Percentiles rank a stretch among this genome's conserved stretches.
These are phyloP conservation scores for Trichoderma simmonsii DNA, from an alignment of 2,329 filamentous ascomycete species.

Conservation along the genomic window DNA sequence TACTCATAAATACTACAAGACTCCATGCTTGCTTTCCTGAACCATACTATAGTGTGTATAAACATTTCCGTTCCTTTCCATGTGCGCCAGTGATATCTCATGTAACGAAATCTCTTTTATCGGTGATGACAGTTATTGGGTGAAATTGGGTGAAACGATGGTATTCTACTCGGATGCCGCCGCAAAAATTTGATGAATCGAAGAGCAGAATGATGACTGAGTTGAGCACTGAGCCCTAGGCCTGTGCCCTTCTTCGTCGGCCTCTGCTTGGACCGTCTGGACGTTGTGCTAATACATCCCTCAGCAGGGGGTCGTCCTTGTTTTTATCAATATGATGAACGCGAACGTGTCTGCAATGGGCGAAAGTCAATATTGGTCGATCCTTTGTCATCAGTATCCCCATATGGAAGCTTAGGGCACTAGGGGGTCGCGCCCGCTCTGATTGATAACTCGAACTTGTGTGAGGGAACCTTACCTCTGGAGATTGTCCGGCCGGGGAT, in stretches of 20 bases:
- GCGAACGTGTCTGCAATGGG: conserved; percentile 70
- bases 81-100: conserved; percentile 12
- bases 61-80: not conserved
- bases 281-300: conserved; percentile 81
- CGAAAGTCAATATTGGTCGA: conserved; percentile 15
- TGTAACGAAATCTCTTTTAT: conserved; percentile 3
- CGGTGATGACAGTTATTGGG: not conserved
- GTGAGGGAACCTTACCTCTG: conserved; percentile 65
- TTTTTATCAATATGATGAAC: conserved; percentile 89
- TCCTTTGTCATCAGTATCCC: not conserved
- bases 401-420: not conserved
- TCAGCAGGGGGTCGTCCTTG: conserved; percentile 77
- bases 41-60: not conserved
- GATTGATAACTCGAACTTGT: not conserved
- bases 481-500: conserved; percentile 91
- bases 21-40: conserved; percentile 14
- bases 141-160: not conserved
- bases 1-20: conserved; percentile 9
- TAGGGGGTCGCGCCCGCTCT: not conserved
- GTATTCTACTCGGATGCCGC: not conserved
- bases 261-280: conserved; percentile 81
- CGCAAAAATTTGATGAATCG: not conserved
- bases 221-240: not conserved
- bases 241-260: conserved; percentile 61
- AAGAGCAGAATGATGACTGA: not conserved